Evolutionary conservation across 345 rosid genomes (phyloP).

Genomic region (Lumnitzera littorea): DNA sequence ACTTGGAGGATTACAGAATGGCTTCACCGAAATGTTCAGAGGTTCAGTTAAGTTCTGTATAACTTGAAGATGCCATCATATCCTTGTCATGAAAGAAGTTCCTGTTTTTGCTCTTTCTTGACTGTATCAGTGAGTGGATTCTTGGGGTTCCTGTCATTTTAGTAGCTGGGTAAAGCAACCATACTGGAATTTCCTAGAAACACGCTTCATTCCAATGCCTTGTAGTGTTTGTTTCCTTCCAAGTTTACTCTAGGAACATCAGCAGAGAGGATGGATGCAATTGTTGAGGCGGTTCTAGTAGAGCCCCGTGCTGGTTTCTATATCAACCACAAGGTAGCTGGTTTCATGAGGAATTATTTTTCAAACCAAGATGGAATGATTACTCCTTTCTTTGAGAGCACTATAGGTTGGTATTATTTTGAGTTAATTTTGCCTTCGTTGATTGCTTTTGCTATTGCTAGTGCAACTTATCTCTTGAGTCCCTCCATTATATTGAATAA

Average conservation of each 20-base stretch:
- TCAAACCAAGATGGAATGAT: constrained; percentile 74
- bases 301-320: constrained; percentile 68
- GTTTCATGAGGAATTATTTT: constrained; percentile 71
- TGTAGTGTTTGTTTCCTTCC: constrained; percentile 53
- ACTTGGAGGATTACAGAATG: too few relatives aligned
- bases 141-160: constrained; percentile 67
- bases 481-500: background rate
- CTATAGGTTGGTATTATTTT: constrained; percentile 73
- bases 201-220: constrained; percentile 49
- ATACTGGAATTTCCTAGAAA: constrained; percentile 63
- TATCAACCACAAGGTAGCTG: constrained; percentile 65
- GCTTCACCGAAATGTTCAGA: too few relatives aligned
- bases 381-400: constrained; percentile 75
- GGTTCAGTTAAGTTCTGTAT: too few relatives aligned
- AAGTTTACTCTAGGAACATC: constrained; percentile 72
- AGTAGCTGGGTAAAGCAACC: constrained; percentile 80
- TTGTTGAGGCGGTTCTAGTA: constrained; percentile 70
- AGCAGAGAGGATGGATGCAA: constrained; percentile 78
- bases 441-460: background rate
- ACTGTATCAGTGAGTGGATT: constrained; percentile 69
- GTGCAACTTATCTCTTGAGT: constrained; percentile 3
- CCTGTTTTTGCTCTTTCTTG: background rate
- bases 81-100: too few relatives aligned
- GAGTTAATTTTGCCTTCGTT: constrained; percentile 1
- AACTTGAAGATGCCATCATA: too few relatives aligned